Conservation (phyloP, 805 yeast genomes). For the Diddensiella caesifluorescens region DNA sequence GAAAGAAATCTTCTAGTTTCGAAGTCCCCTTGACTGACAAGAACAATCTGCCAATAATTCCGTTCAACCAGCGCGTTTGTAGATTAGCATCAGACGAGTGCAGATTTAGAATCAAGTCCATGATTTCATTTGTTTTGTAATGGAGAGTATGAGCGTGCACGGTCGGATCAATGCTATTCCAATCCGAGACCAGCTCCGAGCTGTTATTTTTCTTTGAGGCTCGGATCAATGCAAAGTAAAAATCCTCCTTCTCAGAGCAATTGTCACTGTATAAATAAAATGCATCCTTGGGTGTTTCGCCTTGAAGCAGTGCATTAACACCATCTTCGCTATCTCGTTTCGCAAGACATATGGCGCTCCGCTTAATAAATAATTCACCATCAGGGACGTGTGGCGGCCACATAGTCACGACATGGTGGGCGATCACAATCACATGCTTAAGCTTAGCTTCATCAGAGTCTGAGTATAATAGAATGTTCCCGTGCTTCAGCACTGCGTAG, state of each 20-base stretch:
- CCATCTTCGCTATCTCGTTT: slow-evolving; percentile 37
- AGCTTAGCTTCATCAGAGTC: slow-evolving; percentile 62
- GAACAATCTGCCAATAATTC: slow-evolving; percentile 76
- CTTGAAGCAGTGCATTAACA: slow-evolving; percentile 24
- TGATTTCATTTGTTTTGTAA: slow-evolving; percentile 63
- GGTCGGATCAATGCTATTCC: slow-evolving; percentile 45
- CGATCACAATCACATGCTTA: slow-evolving; percentile 71
- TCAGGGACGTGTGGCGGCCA: slow-evolving; percentile 83
- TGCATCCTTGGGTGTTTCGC: slow-evolving; percentile 31
- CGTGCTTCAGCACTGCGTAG: slow-evolving; percentile 62
- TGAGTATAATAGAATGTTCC: slow-evolving; percentile 79
- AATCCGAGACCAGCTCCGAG: slow-evolving; percentile 3
- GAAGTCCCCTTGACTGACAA: slow-evolving; percentile 70
- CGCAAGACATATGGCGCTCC: slow-evolving; percentile 70
- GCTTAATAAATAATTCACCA: slow-evolving; percentile 73
- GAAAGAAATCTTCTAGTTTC: slow-evolving; percentile 52
- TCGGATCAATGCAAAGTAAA: slow-evolving; percentile 81
- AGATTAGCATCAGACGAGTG: slow-evolving; percentile 80
- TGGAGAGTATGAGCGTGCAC: slow-evolving; percentile 68
- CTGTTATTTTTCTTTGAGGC: slow-evolving; percentile 51
- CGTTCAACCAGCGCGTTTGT: slow-evolving; percentile 87
- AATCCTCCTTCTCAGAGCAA: slow-evolving; percentile 82
- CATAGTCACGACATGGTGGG: slow-evolving; percentile 61
- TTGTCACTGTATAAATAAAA: slow-evolving; percentile 70
- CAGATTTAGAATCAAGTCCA: slow-evolving; percentile 66